Evolutionary conservation across 345 rosid species (phyloP).

Genomic region (Salix dunnii): DNA sequence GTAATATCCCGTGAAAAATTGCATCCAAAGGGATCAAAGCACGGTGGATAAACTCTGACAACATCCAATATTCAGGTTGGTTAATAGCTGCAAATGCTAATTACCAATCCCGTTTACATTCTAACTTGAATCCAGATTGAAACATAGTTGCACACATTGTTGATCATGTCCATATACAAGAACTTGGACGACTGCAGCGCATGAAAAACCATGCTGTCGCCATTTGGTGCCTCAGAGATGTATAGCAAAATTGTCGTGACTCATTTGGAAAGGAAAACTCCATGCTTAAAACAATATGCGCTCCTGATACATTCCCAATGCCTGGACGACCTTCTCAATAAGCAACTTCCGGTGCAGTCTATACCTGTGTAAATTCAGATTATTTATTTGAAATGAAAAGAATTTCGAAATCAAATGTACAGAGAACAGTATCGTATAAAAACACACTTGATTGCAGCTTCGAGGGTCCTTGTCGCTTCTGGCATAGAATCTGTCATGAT

Average conservation of each 20-base stretch:
- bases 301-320: conserved; percentile 76
- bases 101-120: too few species aligned
- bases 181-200: background rate
- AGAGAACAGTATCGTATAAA: background rate
- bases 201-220: background rate
- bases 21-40: too few species aligned
- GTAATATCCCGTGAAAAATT: too few species aligned
- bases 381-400: background rate
- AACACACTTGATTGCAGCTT: conserved; percentile 58
- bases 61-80: too few species aligned
- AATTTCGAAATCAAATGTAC: background rate
- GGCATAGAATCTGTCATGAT: conserved; percentile 50
- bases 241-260: conserved; percentile 16
- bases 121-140: too few species aligned
- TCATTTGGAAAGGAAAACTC: background rate
- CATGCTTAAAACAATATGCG: conserved; percentile 46
- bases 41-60: too few species aligned
- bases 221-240: background rate
- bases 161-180: background rate
- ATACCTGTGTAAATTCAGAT: conserved; percentile 39
- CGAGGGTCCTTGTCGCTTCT: conserved; percentile 55
- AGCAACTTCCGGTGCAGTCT: conserved; percentile 77
- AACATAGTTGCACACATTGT: too few species aligned
- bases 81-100: too few species aligned
- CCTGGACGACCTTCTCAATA: conserved; percentile 59